Evolutionary conservation across 257 asterid species (phyloP), one percentile per base, ranked within the genome.

Genomic region (Gentiana macrophylla): DNA sequence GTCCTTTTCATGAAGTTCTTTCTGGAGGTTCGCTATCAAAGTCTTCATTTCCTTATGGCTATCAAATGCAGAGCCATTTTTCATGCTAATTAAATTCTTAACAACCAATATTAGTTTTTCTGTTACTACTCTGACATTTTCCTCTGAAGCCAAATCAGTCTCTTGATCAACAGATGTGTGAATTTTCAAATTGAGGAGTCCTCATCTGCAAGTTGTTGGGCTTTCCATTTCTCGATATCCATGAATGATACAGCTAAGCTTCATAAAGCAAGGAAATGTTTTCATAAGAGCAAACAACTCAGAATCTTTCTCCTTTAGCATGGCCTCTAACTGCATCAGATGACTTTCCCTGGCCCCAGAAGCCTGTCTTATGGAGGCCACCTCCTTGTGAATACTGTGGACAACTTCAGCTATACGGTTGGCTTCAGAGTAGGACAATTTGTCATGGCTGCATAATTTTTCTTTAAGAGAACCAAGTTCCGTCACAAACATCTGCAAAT

Each of bases 1-100:
- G 56, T 85, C 98, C 70, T 85, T 92, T 77, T 81, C 91, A 74
- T 83, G 94, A 63, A 92, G 89, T 76, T 92, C 97, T 61, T 88
- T 88, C 86, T 85, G 97, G 70, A 92, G 75, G 80, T 68, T 75
- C 67, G 66, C 59, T 68, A 88, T 72, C 62, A 84, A 68, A 59
- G 67, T 76, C 83, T 82, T 88, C 94, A 80, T 73, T 67, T 85
- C 97, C 67, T 69, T 72, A 69, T 75, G 90, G 58, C 82, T 79
- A 73, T 61, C 83, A 67, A 81, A 97, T 66, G 73, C 59, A 47
- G 66, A 61, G 55, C 79, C 86, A 66, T 61, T 71, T 75, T 83
- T 87, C 81, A 69, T 77, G 75, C 71, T 70, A 43, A 72, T 58
- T 56, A 82, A 59, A 73, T 87, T 84, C 69, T 72, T 82, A 71